A percentile compares a stretch with the other conserved stretches of the same genome.
Evolutionary conservation across 2,329 filamentous ascomycete genomes (phyloP).

Genomic region (Fusarium nematophilum): DNA sequence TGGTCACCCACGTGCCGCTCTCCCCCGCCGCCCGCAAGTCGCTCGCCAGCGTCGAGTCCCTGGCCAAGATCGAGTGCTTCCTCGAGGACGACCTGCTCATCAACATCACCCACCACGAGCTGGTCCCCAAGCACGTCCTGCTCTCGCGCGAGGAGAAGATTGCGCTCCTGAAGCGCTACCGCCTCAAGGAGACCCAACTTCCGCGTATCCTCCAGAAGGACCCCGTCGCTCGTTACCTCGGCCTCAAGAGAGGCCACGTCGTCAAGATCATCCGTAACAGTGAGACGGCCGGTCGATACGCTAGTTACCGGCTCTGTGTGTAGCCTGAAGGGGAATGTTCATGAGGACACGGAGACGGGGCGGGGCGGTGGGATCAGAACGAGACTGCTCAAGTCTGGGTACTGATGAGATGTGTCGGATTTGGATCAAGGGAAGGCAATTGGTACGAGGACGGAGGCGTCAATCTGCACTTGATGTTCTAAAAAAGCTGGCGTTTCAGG

Average conservation of each 20-base stretch:
- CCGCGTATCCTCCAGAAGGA: constrained; percentile 92
- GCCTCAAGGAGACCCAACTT: constrained; percentile 96
- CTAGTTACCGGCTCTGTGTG: constrained; percentile 85
- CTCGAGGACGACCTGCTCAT: constrained; percentile 95
- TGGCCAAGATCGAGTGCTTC: constrained; percentile 91
- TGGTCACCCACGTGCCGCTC: constrained; percentile 85
- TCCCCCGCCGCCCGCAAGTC: constrained; percentile 90
- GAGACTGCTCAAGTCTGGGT: neutral
- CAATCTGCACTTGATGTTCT: constrained; percentile 45
- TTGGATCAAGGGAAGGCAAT: constrained; percentile 28
- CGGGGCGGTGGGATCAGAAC: neutral
- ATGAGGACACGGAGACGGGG: neutral
- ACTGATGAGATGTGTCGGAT: constrained; percentile 14
- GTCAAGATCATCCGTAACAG: constrained; percentile 98
- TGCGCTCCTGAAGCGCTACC: constrained; percentile 86
- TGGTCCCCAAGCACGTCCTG: constrained; percentile 93
- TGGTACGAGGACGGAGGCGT: constrained; percentile 43
- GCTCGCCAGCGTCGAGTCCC: constrained; percentile 79
- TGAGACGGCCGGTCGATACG: constrained; percentile 96
- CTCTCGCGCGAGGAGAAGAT: constrained; percentile 91
- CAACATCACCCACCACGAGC: constrained; percentile 97
- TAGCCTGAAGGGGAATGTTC: constrained; percentile 50
- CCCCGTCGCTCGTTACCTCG: constrained; percentile 91
- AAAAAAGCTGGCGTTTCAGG: constrained; percentile 47
- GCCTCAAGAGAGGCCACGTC: constrained; percentile 89